Base-by-base conservation (phyloP, 345 rosid species). In the Salix purpurea region DNA sequence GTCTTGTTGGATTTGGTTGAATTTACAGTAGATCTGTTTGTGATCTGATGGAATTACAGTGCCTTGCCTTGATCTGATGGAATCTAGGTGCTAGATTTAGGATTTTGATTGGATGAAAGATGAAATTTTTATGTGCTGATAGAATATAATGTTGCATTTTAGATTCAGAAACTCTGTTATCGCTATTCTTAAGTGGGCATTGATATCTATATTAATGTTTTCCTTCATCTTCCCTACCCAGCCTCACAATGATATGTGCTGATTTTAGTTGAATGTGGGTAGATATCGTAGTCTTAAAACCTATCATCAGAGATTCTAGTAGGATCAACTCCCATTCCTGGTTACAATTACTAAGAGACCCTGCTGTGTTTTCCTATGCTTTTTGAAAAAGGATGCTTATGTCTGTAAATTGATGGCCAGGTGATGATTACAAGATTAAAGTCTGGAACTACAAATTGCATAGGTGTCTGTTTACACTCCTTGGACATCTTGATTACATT, bases 381-480 rank as follows among this genome's bases (percentile, higher is more conserved):
- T 74, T 40, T 70, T 26, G n/a, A 23, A 72, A n/a, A 42, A 34
- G n/a, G 24, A 19, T 52, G 13, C 37, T 1, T 34, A 19, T 37
- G 28, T 75, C 28, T 21, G 21, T 37, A 64, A 70, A 52, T 67
- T 71, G 56, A 56, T 80, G 69, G 23, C 76, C 88, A 96, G 98
- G 98, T 64, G 98, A 96, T 79, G 99, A 94, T 76, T 93, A 94
- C 89, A 92, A 96, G 89, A 91, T 94, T 73, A 96, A 96, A 83
- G 99, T 96, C 15, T 96, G 99, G 99, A 96, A 96, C 84, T 88
- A 96, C 85, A 92, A 91, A 89, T 67, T 87, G 81, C 97, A 91
- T 81, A 86, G 94, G 80, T 93, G 99, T 78, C 87, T 96, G 39
- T 96, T 96, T 80, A 94, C 97, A 32, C 95, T 96, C 82, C 94